These are phyloP conservation scores for Alternaria hordeiaustralica DNA, from an alignment of 2,329 filamentous ascomycete genomes.

Conservation along the genomic window DNA sequence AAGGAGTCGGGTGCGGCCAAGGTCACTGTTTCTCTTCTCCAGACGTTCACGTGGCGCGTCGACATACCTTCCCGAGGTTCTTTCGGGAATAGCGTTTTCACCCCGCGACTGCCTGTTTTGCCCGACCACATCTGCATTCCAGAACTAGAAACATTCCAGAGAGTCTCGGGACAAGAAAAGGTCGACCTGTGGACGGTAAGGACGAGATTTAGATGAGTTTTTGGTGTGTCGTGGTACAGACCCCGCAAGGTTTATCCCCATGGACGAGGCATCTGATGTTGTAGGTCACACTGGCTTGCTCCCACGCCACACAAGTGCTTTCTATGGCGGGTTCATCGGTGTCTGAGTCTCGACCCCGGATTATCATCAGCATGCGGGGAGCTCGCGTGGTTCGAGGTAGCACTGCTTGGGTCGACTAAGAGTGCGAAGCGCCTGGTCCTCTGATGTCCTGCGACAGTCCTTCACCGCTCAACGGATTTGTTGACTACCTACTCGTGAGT, in stretches of 20 bases:
- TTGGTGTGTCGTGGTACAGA: conserved; percentile 2
- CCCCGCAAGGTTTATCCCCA: conserved; percentile 15
- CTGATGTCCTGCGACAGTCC: conserved; percentile 2
- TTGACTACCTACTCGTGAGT: background rate
- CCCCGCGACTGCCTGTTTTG: background rate
- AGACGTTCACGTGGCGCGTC: background rate
- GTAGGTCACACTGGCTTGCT: conserved; percentile 15
- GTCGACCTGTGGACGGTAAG: background rate
- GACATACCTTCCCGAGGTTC: background rate
- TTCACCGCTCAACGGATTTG: conserved; percentile 1
- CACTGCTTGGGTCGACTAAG: background rate
- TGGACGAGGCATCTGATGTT: conserved; percentile 16
- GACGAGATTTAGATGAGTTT: background rate
- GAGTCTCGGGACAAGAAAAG: background rate
- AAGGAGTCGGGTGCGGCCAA: background rate
- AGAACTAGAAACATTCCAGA: background rate
- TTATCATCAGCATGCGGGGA: conserved; percentile 12
- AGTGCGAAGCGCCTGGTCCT: background rate
- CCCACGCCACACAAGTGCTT: conserved; percentile 9
- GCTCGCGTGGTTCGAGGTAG: conserved; percentile 19
- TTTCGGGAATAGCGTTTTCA: conserved; percentile 2
- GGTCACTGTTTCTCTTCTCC: background rate
- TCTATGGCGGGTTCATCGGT: background rate
- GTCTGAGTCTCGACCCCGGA: background rate
- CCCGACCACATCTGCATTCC: background rate